phyloP scores from a whole-genome alignment of 148 eudicot genomes.

The Amaranthus hypochondriacus region DNA sequence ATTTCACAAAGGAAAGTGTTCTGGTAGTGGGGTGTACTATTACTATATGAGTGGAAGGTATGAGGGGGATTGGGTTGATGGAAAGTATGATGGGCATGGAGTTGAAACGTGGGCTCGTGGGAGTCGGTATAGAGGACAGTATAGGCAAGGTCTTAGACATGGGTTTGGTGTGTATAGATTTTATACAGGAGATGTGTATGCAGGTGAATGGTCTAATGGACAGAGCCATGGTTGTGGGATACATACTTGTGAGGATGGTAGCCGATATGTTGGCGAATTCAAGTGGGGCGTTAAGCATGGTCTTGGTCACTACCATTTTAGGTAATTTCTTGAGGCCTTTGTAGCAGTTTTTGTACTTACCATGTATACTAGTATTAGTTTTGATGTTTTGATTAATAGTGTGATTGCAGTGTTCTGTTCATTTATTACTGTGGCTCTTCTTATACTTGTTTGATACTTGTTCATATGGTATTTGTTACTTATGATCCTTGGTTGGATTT shows the following conservation, averaged over 20 bases:
- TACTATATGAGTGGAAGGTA: slow-evolving; percentile 91
- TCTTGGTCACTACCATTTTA: slow-evolving; percentile 89
- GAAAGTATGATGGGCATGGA: slow-evolving; percentile 89
- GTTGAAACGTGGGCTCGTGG: slow-evolving; percentile 97
- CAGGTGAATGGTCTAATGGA: slow-evolving; percentile 94
- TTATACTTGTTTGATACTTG: neutral
- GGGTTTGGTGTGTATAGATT: slow-evolving; percentile 95
- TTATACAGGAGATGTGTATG: slow-evolving; percentile 91
- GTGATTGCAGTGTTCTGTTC: slow-evolving; percentile 5
- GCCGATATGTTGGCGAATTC: slow-evolving; percentile 92
- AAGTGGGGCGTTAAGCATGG: slow-evolving; percentile 99
- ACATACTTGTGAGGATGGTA: slow-evolving; percentile 95
- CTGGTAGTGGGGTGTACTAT: slow-evolving; percentile 94
- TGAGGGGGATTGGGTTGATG: slow-evolving; percentile 97
- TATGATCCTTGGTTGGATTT: neutral
- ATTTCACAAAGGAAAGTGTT: slow-evolving; percentile 84
- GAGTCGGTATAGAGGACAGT: slow-evolving; percentile 83
- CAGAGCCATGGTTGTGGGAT: slow-evolving; percentile 96
- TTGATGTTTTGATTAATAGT: neutral
- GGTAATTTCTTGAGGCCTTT: slow-evolving; percentile 38
- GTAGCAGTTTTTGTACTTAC: neutral
- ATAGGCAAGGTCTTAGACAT: slow-evolving; percentile 86
- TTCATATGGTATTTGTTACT: neutral
- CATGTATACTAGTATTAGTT: neutral
- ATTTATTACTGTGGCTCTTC: neutral